Conservation (phyloP, 495 filamentous ascomycete species). For the Lophium mytilinum region DNA sequence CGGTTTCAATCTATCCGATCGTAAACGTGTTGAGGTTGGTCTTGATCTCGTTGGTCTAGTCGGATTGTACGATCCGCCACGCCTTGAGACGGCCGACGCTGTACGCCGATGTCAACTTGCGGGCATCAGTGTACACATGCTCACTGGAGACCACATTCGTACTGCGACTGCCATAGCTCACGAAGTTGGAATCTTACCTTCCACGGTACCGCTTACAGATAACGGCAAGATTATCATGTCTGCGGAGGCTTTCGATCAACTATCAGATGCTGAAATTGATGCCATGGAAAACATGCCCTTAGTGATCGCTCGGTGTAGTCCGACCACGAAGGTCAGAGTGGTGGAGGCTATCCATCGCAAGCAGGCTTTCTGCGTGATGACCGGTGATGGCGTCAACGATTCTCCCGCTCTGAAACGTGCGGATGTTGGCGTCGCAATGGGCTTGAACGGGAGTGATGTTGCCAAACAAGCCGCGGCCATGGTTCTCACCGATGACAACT, state of each 20-base stretch:
- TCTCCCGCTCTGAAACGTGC: slow-evolving; percentile 67
- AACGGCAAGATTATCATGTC: slow-evolving; percentile 46
- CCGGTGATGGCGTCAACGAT: slow-evolving; percentile 78
- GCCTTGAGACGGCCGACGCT: slow-evolving; percentile 51
- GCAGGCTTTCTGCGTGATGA: slow-evolving; percentile 61
- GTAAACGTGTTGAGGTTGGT: slow-evolving; percentile 47
- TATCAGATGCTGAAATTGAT: slow-evolving; percentile 50
- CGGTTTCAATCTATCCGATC: slow-evolving; percentile 30
- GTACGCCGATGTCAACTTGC: slow-evolving; percentile 46
- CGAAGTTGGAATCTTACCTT: slow-evolving; percentile 38
- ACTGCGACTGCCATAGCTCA: slow-evolving; percentile 50
- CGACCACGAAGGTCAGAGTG: slow-evolving; percentile 65
- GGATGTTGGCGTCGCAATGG: slow-evolving; percentile 78
- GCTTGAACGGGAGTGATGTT: slow-evolving; percentile 62
- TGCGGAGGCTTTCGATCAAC: slow-evolving; percentile 53
- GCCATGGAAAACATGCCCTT: slow-evolving; percentile 50
- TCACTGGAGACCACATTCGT: slow-evolving; percentile 51
- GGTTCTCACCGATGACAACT: slow-evolving; percentile 72
- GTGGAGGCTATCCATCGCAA: slow-evolving; percentile 60
- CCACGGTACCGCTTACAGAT: slow-evolving; percentile 7
- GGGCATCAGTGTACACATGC: slow-evolving; percentile 51
- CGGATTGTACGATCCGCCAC: slow-evolving; percentile 65
- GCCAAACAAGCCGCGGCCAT: slow-evolving; percentile 72
- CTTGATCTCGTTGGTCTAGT: slow-evolving; percentile 57
- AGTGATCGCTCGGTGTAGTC: slow-evolving; percentile 62